Evolutionary conservation across 768 basidiomycete species (phyloP), one percentile per base, ranked within the genome.

Genomic region (Mycena metata): DNA sequence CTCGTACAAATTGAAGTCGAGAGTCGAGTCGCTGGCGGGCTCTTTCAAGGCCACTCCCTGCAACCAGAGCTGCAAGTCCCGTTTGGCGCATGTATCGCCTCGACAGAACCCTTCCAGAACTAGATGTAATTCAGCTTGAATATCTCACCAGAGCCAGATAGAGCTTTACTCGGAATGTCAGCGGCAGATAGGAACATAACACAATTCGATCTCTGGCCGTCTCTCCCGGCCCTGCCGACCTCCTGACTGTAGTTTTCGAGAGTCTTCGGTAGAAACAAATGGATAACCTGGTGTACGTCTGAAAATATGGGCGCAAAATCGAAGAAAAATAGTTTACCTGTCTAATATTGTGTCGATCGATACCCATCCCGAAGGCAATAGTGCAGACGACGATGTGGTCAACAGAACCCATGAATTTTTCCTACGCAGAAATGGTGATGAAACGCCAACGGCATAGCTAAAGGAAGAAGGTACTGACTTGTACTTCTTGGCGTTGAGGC

Each of bases 361-460:
- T 82, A 9, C 83, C 83, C 82, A 85, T 83, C 3, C 84, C 84
- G 57, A 85, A 85, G 0, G 84, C 84, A 36, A 84, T 84, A 0
- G 84, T 85, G 6, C 79, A 80, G 54, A 78, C 79, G 13, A 84
- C 82, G n/a, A 85, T 77, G n/a, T 75, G 77, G 35, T 76, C 76
- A 0, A 71, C 74, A 11, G 79, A 78, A 7, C 72, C 73, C 84
- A 85, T 84, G 70, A 85, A 84, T 30, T 70, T 66, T 39, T 72
- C 70, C 70, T 72, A 26, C 1, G 21, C 39, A 17, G 10, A 11
- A 11, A 56, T 35, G 17, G 19, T 56, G n/a, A 42, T 42, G 23
- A 30, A 13, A 6, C 21, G n/a, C 19, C 6, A 6, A 51, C 15
- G 35, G n/a, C 5, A 55, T 10, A 15, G 39, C 39, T 2, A 39